These are phyloP conservation scores for Fusarium tanahbumbuense DNA, from an alignment of 2,329 filamentous ascomycete species.

Conservation along the genomic window DNA sequence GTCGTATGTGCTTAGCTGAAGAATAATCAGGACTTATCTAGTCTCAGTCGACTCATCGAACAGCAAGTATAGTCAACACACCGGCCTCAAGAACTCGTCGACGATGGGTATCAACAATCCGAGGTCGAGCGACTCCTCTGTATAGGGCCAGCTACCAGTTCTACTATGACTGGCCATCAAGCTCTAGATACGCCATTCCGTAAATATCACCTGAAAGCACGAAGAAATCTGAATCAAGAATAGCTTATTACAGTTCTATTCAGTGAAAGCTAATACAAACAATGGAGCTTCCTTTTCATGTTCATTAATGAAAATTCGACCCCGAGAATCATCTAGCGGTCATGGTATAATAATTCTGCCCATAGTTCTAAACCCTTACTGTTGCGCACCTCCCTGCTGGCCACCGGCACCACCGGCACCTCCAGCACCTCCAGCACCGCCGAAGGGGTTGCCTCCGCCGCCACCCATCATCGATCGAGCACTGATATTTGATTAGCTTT, in stretches of 20 bases:
- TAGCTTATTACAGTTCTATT: slow-evolving; percentile 40
- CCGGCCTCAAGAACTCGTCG: neutral
- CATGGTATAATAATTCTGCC: slow-evolving; percentile 41
- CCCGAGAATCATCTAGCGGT: slow-evolving; percentile 18
- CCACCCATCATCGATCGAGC: slow-evolving; percentile 61
- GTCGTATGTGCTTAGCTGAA: slow-evolving; percentile 14
- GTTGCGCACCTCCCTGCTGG: slow-evolving; percentile 44
- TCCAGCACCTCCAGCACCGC: slow-evolving; percentile 46
- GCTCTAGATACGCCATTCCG: neutral
- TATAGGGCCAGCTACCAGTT: neutral
- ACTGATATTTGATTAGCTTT: slow-evolving; percentile 47
- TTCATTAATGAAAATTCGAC: slow-evolving; percentile 40
- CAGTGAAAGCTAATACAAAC: slow-evolving; percentile 26
- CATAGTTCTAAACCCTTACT: slow-evolving; percentile 32
- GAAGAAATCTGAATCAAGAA: neutral
- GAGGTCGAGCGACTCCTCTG: neutral
- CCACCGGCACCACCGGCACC: slow-evolving; percentile 23
- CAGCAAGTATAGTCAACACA: slow-evolving; percentile 1
- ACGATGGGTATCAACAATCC: neutral
- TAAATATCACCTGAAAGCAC: neutral
- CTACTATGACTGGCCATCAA: neutral
- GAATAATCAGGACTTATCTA: neutral
- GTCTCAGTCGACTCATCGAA: no score
- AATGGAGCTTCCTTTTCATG: slow-evolving; percentile 28
- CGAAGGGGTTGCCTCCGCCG: slow-evolving; percentile 43